Percentiles rank a stretch among this genome's conserved stretches.
Conservation (phyloP, 257 asterid species). For the Solanum boliviense region DNA sequence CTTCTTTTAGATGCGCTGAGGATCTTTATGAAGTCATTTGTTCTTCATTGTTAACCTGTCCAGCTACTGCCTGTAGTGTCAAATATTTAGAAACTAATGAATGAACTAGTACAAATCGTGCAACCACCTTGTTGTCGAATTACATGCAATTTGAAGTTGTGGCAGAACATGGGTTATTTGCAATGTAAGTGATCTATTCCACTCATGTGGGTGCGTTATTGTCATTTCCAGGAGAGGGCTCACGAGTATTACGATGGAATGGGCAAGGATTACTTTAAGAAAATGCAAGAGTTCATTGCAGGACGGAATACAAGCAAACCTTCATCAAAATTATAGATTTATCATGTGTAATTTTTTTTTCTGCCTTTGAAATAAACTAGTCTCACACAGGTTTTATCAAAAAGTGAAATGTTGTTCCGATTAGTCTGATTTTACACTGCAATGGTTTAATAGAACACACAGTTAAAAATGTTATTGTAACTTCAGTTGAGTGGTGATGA, state of each 20-base stretch:
- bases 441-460: neutral
- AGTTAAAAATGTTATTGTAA: neutral
- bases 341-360: neutral
- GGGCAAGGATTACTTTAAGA: conserved; percentile 82
- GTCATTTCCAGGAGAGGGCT: conserved; percentile 68
- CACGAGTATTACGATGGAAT: conserved; percentile 70
- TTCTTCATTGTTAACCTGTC: neutral
- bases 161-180: neutral
- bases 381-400: neutral
- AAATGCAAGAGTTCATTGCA: conserved; percentile 86
- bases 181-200: neutral
- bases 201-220: neutral
- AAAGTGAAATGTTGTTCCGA: neutral
- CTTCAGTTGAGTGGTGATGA: neutral
- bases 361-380: neutral
- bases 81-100: neutral
- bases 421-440: neutral
- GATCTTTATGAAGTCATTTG: neutral
- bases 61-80: neutral
- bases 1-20: neutral
- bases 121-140: neutral
- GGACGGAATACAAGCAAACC: conserved; percentile 55
- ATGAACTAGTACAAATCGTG: neutral
- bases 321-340: conserved; percentile 49
- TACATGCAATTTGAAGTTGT: neutral